A percentile compares a stretch with the other conserved stretches of the same genome.
Evolutionary conservation across 768 basidiomycete genomes (phyloP).

Genomic region (Termitomyces heimii): DNA sequence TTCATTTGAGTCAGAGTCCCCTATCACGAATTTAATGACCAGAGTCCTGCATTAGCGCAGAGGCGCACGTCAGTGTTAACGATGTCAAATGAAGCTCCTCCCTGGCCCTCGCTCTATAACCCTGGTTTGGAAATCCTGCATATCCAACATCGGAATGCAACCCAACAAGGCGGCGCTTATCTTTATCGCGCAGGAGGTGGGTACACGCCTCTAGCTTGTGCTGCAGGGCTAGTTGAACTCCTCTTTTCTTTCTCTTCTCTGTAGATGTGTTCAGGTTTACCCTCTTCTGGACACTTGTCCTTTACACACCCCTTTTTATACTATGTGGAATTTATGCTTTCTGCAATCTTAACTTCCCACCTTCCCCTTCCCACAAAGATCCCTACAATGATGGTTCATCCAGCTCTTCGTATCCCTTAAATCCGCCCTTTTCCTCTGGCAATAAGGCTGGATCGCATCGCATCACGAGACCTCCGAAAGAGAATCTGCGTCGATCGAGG

Average conservation of each 20-base stretch:
- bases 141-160: constrained; percentile 31
- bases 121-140: constrained; percentile 43
- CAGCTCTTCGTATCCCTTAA: constrained; percentile 6
- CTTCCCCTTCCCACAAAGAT: constrained; percentile 15
- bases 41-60: neutral
- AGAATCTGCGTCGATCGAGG: constrained; percentile 38
- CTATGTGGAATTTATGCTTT: constrained; percentile 45
- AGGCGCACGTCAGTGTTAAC: neutral
- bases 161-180: constrained; percentile 37
- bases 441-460: constrained; percentile 1
- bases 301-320: constrained; percentile 45
- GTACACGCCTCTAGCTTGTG: neutral
- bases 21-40: constrained; percentile 3
- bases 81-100: constrained; percentile 12
- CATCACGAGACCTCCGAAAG: constrained; percentile 13
- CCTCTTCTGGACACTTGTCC: constrained; percentile 45
- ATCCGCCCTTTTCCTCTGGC: constrained; percentile 9
- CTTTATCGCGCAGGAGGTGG: constrained; percentile 34
- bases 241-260: neutral
- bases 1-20: neutral
- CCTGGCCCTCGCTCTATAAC: constrained; percentile 47
- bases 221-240: neutral
- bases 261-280: constrained; percentile 49
- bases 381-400: constrained; percentile 3
- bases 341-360: constrained; percentile 46